Conservation (phyloP, 495 filamentous ascomycete genomes). For the Alectoria sarmentosa region DNA sequence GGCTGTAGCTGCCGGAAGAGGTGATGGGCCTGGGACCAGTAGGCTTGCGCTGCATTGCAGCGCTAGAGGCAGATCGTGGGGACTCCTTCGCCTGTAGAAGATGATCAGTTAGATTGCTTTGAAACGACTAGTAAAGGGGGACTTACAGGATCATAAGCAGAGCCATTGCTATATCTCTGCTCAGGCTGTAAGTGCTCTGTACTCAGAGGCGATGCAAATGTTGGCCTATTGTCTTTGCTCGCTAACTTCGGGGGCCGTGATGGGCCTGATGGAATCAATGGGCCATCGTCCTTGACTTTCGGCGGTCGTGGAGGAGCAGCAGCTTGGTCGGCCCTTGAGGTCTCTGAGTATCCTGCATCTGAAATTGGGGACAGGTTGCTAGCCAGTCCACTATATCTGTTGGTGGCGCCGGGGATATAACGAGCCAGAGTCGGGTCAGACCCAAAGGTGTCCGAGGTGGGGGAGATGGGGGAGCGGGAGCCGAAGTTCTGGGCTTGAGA, state of each 20-base stretch:
- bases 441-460: slow-evolving; percentile 67
- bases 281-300: slow-evolving; percentile 47
- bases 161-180: slow-evolving; percentile 22
- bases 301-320: slow-evolving; percentile 44
- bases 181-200: slow-evolving; percentile 36
- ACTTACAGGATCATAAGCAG: slow-evolving; percentile 22
- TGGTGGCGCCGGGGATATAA: slow-evolving; percentile 31
- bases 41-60: slow-evolving; percentile 46
- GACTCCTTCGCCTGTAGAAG: slow-evolving; percentile 28
- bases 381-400: slow-evolving; percentile 37
- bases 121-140: not conserved
- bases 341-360: slow-evolving; percentile 44
- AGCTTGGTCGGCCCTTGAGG: slow-evolving; percentile 30
- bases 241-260: slow-evolving; percentile 41
- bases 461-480: slow-evolving; percentile 50
- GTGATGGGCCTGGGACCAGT: slow-evolving; percentile 48
- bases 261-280: slow-evolving; percentile 36
- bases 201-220: slow-evolving; percentile 30
- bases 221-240: slow-evolving; percentile 33
- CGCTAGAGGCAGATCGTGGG: slow-evolving; percentile 34
- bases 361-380: slow-evolving; percentile 48
- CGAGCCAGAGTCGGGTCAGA: slow-evolving; percentile 47
- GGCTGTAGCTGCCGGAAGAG: slow-evolving; percentile 40
- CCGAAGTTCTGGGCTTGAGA: slow-evolving; percentile 67
- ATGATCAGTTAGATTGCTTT: not conserved